Conservation (phyloP, 768 basidiomycete species). For the Amanita pseudoporphyria region DNA sequence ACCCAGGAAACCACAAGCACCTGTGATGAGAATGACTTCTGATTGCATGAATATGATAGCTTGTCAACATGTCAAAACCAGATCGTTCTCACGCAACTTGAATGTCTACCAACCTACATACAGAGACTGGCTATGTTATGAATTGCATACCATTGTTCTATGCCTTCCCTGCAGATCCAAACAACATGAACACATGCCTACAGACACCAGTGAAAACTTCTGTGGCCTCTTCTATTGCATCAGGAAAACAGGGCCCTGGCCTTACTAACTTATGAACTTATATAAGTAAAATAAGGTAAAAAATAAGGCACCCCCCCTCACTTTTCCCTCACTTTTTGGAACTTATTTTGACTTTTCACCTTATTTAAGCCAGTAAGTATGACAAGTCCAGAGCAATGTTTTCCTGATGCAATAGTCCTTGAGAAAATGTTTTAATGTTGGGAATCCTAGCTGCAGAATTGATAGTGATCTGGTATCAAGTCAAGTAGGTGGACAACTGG, state of each 20-base stretch:
- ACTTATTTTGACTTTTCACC: too few relatives aligned
- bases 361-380: too few relatives aligned
- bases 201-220: constrained; percentile 31
- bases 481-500: background rate
- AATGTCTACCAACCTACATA: too few relatives aligned
- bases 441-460: constrained; percentile 38
- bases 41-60: background rate
- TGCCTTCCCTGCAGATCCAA: constrained; percentile 29
- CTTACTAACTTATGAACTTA: too few relatives aligned
- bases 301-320: too few relatives aligned
- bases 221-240: constrained; percentile 34
- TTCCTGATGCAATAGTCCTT: constrained; percentile 21
- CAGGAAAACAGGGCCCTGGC: constrained; percentile 34
- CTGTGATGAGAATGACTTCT: constrained; percentile 31
- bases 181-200: constrained; percentile 30
- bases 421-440: constrained; percentile 26
- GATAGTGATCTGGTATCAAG: constrained; percentile 27
- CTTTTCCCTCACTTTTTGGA: too few relatives aligned
- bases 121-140: too few relatives aligned
- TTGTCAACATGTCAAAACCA: background rate
- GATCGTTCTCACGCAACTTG: background rate
- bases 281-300: too few relatives aligned
- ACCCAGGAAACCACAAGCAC: constrained; percentile 33
- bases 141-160: background rate
- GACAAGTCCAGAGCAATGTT: too few relatives aligned